phyloP scores from a whole-genome alignment of 768 basidiomycete genomes.

The Clathrus columnatus region DNA sequence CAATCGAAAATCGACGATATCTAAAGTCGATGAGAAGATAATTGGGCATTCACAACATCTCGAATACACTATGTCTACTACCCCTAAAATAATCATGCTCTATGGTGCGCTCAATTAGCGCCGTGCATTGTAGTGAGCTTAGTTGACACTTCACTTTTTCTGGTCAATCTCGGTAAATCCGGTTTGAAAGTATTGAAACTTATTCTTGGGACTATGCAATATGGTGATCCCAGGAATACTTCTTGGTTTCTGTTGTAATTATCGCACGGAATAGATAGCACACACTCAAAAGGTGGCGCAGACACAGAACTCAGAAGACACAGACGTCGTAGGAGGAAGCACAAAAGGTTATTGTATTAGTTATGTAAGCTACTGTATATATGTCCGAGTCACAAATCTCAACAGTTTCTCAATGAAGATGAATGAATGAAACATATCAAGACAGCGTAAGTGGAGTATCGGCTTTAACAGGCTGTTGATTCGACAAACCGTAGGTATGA shows the following conservation, averaged over 20 bases:
- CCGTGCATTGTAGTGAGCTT: not conserved
- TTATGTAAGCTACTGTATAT: too few relatives aligned
- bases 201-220: constrained; percentile 58
- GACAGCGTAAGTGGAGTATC: constrained; percentile 39
- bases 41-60: not conserved
- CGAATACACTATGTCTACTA: not conserved
- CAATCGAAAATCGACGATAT: too few relatives aligned
- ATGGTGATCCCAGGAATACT: constrained; percentile 45
- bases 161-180: constrained; percentile 46
- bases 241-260: too few relatives aligned
- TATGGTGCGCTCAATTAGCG: constrained; percentile 25
- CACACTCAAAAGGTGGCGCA: too few relatives aligned
- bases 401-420: constrained; percentile 37
- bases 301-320: too few relatives aligned
- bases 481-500: constrained; percentile 12
- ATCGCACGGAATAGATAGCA: too few relatives aligned
- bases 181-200: constrained; percentile 58
- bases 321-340: too few relatives aligned
- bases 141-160: too few relatives aligned
- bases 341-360: too few relatives aligned
- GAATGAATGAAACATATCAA: constrained; percentile 38
- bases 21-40: too few relatives aligned
- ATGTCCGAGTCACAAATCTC: too few relatives aligned
- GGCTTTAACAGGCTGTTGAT: too few relatives aligned
- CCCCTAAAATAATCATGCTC: constrained; percentile 16